phyloP scores from a whole-genome alignment of 768 basidiomycete species.

The Dioszegia crocea region DNA sequence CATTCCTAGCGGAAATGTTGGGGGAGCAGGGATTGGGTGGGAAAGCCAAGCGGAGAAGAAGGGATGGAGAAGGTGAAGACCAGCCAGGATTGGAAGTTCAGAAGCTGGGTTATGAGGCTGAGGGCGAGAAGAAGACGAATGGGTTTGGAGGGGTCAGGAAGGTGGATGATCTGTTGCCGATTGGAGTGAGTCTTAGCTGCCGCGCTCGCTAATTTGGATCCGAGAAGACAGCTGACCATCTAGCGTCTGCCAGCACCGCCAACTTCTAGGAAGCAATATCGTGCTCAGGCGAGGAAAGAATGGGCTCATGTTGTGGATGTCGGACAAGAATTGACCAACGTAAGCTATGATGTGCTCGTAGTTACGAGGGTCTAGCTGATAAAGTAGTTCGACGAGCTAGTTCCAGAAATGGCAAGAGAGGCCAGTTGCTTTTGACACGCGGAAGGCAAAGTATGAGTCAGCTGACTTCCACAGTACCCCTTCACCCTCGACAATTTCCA shows the following conservation, averaged over 20 bases:
- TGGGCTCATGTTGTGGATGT: conserved; percentile 98
- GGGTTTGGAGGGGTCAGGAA: conserved; percentile 54
- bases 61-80: conserved; percentile 31
- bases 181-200: conserved; percentile 55
- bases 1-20: conserved; percentile 41
- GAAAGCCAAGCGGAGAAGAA: conserved; percentile 43
- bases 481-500: conserved; percentile 98
- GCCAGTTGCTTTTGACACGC: too few relatives aligned
- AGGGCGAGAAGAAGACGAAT: conserved; percentile 44
- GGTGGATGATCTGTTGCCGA: conserved; percentile 73
- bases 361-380: background rate
- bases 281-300: conserved; percentile 64
- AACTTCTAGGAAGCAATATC: conserved; percentile 34
- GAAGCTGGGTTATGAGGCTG: conserved; percentile 27
- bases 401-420: conserved; percentile 94
- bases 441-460: too few relatives aligned
- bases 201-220: conserved; percentile 47
- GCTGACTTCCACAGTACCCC: conserved; percentile 65
- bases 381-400: conserved; percentile 62
- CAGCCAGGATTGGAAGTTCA: conserved; percentile 25
- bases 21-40: conserved; percentile 33
- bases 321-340: conserved; percentile 77
- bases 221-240: conserved; percentile 6
- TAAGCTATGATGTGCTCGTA: conserved; percentile 17
- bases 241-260: conserved; percentile 45